Evolutionary conservation across 805 yeast genomes (phyloP).

Genomic region (Barnettozyma salicaria): DNA sequence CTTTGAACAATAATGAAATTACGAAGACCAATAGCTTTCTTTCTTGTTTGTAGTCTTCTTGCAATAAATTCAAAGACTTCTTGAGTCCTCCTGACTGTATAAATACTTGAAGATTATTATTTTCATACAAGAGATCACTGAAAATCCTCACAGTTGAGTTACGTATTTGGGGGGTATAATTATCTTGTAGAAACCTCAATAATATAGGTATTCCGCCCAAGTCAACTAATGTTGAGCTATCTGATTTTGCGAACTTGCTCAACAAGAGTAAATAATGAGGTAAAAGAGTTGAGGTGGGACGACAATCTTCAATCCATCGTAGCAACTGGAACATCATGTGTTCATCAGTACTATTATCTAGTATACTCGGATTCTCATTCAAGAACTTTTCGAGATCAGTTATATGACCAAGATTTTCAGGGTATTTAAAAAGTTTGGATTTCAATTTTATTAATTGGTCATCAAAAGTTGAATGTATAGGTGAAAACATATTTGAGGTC

Average conservation of each 20-base stretch:
- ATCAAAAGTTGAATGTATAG: constrained; percentile 3
- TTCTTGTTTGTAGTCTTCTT: constrained; percentile 37
- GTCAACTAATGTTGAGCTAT: constrained; percentile 10
- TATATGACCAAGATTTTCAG: neutral
- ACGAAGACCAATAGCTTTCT: constrained; percentile 35
- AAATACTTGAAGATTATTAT: constrained; percentile 34
- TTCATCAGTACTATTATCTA: neutral
- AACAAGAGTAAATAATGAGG: constrained; percentile 4
- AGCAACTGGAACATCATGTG: constrained; percentile 1
- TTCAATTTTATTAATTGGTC: neutral
- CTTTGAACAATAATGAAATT: constrained; percentile 32
- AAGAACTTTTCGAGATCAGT: neutral
- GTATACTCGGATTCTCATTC: neutral
- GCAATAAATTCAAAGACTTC: constrained; percentile 36
- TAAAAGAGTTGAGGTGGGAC: neutral
- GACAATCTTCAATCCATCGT: constrained; percentile 4
- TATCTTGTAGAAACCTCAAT: constrained; percentile 5
- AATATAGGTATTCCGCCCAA: constrained; percentile 19
- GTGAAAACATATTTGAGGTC: constrained; percentile 15
- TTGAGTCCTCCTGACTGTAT: constrained; percentile 42
- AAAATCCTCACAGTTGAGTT: constrained; percentile 8
- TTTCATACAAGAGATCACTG: constrained; percentile 21
- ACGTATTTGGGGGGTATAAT: constrained; percentile 2
- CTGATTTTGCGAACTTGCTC: neutral
- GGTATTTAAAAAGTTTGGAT: neutral